A percentile compares a stretch with the other conserved stretches of the same genome.
Evolutionary conservation across 306 rosid species (phyloP).

Genomic region (Begonia fuchsioides): DNA sequence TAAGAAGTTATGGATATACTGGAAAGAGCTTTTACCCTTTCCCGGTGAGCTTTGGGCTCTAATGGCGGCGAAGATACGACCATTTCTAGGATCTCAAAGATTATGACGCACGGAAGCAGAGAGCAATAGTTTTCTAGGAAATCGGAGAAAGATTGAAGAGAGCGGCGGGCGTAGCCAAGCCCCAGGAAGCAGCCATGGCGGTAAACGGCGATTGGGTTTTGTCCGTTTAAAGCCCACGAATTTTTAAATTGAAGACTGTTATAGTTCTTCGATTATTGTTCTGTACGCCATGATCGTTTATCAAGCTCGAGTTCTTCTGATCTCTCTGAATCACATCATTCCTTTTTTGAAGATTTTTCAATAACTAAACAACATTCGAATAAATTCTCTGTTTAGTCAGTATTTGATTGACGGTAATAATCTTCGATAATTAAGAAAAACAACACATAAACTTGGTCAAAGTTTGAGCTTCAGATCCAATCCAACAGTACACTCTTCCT

Average conservation of each 20-base stretch:
- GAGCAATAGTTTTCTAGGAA: conserved; percentile 20
- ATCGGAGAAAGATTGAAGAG: conserved; percentile 7
- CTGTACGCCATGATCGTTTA: no score
- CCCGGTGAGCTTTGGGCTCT: conserved; percentile 48
- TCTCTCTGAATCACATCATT: no score
- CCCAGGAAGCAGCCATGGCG: conserved; percentile 26
- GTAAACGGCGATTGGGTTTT: no score
- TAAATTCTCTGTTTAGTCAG: background rate
- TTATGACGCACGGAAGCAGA: conserved; percentile 9
- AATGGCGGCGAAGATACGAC: conserved; percentile 29
- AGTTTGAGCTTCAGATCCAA: conserved; percentile 9
- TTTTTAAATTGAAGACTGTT: no score
- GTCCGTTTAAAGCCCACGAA: background rate
- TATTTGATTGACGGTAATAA: background rate
- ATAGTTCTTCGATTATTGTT: no score
- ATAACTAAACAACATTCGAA: no score
- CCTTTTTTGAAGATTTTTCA: no score
- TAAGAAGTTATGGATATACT: background rate
- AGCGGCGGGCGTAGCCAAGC: conserved; percentile 9
- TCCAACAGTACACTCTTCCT: background rate
- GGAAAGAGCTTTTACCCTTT: conserved; percentile 4
- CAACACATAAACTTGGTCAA: background rate
- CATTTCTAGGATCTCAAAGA: conserved; percentile 15
- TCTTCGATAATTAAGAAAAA: background rate
- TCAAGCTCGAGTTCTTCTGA: no score